phyloP scores from a whole-genome alignment of 768 basidiomycete genomes.

The Boletellus ananas region DNA sequence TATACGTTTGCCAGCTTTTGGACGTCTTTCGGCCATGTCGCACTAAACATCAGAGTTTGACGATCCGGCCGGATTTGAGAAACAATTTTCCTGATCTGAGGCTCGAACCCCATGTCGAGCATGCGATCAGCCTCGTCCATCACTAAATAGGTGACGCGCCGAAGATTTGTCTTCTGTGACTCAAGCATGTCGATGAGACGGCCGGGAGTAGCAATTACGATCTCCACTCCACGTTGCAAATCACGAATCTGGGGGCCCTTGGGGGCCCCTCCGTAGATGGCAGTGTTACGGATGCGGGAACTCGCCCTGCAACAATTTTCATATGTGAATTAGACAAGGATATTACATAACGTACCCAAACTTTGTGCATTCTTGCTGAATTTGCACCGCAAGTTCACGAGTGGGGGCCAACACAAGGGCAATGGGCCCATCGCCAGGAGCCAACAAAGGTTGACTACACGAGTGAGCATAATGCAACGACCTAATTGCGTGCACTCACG shows the following conservation, averaged over 20 bases:
- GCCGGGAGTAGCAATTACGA: slow-evolving; percentile 99
- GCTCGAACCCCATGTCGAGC: slow-evolving; percentile 99
- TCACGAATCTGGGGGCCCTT: slow-evolving; percentile 99
- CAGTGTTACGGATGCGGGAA: slow-evolving; percentile 96
- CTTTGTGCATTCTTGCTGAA: slow-evolving; percentile 97
- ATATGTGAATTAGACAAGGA: background rate
- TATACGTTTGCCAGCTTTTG: slow-evolving; percentile 89
- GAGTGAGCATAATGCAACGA: background rate
- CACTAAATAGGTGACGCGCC: slow-evolving; percentile 94
- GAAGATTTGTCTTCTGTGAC: slow-evolving; percentile 92
- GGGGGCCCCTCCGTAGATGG: slow-evolving; percentile 97
- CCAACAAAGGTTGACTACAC: slow-evolving; percentile 80
- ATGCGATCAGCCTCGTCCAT: slow-evolving; percentile 99
- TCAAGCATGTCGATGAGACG: slow-evolving; percentile 99
- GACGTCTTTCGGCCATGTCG: slow-evolving; percentile 99
- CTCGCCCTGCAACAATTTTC: slow-evolving; percentile 51
- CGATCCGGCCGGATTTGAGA: slow-evolving; percentile 96
- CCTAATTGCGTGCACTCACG: slow-evolving; percentile 47
- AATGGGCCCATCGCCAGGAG: slow-evolving; percentile 95
- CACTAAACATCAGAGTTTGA: slow-evolving; percentile 99
- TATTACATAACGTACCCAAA: slow-evolving; percentile 65
- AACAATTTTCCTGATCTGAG: slow-evolving; percentile 98
- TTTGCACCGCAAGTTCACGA: slow-evolving; percentile 97
- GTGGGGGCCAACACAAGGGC: slow-evolving; percentile 96
- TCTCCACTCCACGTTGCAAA: slow-evolving; percentile 93